Conservation (phyloP, 2,329 filamentous ascomycete species). For the Fonsecaea multimorphosa region DNA sequence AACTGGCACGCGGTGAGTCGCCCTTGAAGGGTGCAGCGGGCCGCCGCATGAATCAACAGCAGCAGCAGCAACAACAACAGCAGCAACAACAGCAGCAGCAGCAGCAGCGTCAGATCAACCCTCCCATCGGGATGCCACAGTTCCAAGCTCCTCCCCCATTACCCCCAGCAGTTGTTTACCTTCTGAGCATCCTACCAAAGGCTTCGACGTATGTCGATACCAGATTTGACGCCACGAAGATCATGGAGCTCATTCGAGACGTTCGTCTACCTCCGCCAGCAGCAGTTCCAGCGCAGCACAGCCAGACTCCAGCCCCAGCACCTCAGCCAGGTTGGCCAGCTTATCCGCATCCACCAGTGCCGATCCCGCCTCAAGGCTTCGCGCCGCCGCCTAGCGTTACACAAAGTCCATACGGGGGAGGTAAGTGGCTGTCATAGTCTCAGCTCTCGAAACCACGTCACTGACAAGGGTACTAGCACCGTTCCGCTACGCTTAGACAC, state of each 20-base stretch:
- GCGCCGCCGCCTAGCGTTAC: constrained; percentile 28
- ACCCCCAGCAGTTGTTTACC: constrained; percentile 68
- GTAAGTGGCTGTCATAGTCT: constrained; percentile 28
- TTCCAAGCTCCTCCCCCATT: constrained; percentile 67
- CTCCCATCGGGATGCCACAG: constrained; percentile 54
- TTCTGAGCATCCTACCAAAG: constrained; percentile 75
- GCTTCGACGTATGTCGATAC: constrained; percentile 74
- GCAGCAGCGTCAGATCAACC: constrained; percentile 41
- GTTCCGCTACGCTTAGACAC: constrained; percentile 21
- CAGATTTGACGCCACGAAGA: constrained; percentile 70
- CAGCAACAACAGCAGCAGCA: constrained; percentile 53
- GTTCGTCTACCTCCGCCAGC: constrained; percentile 61
- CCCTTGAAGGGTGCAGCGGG: constrained; percentile 90
- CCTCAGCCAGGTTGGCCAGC: constrained; percentile 40
- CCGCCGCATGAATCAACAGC: constrained; percentile 76
- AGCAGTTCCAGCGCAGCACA: constrained; percentile 41
- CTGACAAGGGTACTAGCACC: constrained; percentile 21
- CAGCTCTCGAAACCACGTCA: background rate
- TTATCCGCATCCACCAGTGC: constrained; percentile 43
- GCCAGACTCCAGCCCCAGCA: constrained; percentile 27
- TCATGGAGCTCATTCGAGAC: constrained; percentile 73
- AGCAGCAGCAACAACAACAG: constrained; percentile 43
- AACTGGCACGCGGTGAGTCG: constrained; percentile 86
- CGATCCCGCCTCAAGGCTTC: constrained; percentile 36
- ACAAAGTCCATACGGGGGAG: constrained; percentile 36